Evolutionary conservation across 2,329 filamentous ascomycete species (phyloP), one percentile per base, ranked within the genome.

Genomic region (Calonectria pseudoturangicola): DNA sequence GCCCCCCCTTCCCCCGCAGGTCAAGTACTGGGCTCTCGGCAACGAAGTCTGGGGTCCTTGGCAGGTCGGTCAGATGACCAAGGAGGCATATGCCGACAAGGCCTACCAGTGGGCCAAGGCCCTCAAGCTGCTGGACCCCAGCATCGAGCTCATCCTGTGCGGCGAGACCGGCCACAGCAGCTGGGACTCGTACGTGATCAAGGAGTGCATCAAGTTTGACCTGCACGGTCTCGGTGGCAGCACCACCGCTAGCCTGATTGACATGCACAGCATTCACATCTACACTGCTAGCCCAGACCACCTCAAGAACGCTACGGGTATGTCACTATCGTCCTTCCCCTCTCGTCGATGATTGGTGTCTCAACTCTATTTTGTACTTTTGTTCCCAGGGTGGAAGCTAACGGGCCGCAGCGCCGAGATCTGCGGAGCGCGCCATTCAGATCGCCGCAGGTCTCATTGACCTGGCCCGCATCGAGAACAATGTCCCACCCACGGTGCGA

Each of bases 1-100:
- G 27, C 48, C 48, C 50, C 30, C 18, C 10, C 28, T 9, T 5
- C 45, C 71, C 8, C 66, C 10, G 28, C 43, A 83, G 82, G 87
- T 96, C 79, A 95, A 94, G 84, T 96, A 96, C 87, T 97, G 94
- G 94, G 94, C 93, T 2, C 89, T 97, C 30, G 94, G 94, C 12
- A 97, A 97, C 83, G 92, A 93, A 81, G 87, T 89, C 82, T 93
- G 90, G 89, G 92, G 92, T 5, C 89, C 90, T 21, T 93, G 88
- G 88, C 92, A 93, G 82, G 89, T 94, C 71, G 91, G 88, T 76
- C 90, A 93, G 83, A 89, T 91, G 88, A 93, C 91, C 75, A 91
- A 92, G 81, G 91, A 93, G 79, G 91, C 90, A 84, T 94, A 94
- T 81, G 91, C 92, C 51, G 90, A 92, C 80, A 91, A 91, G 80